These are phyloP conservation scores for Monilinia laxa DNA, from an alignment of 2,329 filamentous ascomycete genomes.

Conservation along the genomic window DNA sequence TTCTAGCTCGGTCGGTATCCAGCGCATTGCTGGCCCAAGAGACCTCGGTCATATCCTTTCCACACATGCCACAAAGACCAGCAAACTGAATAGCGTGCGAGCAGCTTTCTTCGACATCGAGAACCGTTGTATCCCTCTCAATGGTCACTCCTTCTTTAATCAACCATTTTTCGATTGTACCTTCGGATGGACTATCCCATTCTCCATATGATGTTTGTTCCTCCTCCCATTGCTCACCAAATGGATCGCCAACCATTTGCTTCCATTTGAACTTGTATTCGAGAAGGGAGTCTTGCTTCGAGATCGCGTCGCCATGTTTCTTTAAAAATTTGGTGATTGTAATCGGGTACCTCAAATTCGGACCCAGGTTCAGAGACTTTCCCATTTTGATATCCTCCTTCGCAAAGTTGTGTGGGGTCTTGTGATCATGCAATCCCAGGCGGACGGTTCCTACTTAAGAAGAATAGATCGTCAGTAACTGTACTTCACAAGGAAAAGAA, in stretches of 20 bases:
- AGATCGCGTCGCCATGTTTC: conserved; percentile 69
- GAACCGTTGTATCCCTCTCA: conserved; percentile 55
- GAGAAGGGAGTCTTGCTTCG: conserved; percentile 75
- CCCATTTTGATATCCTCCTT: conserved; percentile 44
- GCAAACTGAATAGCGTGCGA: conserved; percentile 88
- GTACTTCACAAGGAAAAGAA: conserved; percentile 9
- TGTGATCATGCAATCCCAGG: conserved; percentile 38
- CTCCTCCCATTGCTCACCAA: conserved; percentile 61
- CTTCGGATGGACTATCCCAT: conserved; percentile 83
- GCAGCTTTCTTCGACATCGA: conserved; percentile 87
- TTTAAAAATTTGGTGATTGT: conserved; percentile 85
- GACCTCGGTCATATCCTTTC: conserved; percentile 91
- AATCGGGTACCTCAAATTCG: conserved; percentile 84
- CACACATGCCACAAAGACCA: conserved; percentile 87
- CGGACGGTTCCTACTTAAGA: conserved; percentile 24
- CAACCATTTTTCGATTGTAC: conserved; percentile 74
- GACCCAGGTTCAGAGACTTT: conserved; percentile 53
- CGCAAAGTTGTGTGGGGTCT: conserved; percentile 28
- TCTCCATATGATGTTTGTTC: conserved; percentile 69
- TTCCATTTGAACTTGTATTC: conserved; percentile 83
- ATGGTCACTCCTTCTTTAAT: conserved; percentile 67
- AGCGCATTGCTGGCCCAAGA: conserved; percentile 78
- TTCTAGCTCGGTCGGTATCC: conserved; percentile 82
- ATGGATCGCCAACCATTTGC: conserved; percentile 70
- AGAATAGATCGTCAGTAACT: conserved; percentile 26